Percentiles rank a stretch among this genome's conserved stretches.
phyloP scores from a whole-genome alignment of 2,329 filamentous ascomycete species.

The Fusarium begoniae region DNA sequence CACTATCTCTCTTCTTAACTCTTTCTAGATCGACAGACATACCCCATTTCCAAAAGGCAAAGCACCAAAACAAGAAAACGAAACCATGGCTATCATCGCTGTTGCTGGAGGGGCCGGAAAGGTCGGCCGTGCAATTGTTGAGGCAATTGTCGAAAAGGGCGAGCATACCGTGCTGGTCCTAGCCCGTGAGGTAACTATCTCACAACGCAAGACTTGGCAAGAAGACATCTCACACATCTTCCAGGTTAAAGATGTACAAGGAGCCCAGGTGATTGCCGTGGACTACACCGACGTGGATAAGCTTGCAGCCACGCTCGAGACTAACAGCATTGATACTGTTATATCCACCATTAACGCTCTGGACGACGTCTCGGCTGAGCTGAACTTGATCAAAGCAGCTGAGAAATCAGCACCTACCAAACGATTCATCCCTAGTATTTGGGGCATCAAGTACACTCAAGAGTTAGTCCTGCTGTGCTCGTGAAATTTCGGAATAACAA shows the following conservation, averaged over 20 bases:
- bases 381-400: neutral
- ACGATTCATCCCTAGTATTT: neutral
- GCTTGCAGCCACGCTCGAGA: neutral
- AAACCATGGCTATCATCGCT: neutral
- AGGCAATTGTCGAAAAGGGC: neutral
- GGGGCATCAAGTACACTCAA: neutral
- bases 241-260: neutral
- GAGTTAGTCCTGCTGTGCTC: neutral
- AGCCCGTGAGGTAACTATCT: neutral
- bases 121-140: neutral
- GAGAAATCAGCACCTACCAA: neutral
- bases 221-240: neutral
- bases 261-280: neutral
- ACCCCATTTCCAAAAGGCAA: rapidly evolving
- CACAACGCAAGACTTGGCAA: too few species aligned
- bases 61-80: neutral
- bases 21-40: too few species aligned
- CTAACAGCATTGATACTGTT: neutral
- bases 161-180: neutral
- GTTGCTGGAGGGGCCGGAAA: neutral
- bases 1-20: too few species aligned
- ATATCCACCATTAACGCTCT: neutral
- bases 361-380: neutral
- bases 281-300: neutral
- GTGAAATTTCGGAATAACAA: neutral